phyloP scores from a whole-genome alignment of 2,329 filamentous ascomycete genomes.

The Nothophoma quercina region DNA sequence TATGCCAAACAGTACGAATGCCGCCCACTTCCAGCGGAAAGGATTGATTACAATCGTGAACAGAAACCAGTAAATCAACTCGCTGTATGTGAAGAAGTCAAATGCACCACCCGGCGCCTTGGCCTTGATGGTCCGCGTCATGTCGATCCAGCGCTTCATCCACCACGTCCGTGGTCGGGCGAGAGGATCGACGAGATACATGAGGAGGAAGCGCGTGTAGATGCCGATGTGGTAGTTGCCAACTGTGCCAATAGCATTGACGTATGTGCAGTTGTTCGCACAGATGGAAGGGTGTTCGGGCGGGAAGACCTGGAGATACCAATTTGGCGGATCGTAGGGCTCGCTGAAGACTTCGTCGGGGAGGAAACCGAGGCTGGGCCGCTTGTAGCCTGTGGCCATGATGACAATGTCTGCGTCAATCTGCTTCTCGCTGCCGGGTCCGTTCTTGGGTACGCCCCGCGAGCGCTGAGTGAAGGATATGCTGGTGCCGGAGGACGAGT shows the following conservation, averaged over 20 bases:
- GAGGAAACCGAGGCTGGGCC: slow-evolving; percentile 76
- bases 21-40: slow-evolving; percentile 88
- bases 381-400: slow-evolving; percentile 82
- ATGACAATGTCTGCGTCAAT: slow-evolving; percentile 79
- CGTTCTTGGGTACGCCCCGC: slow-evolving; percentile 77
- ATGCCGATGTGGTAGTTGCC: slow-evolving; percentile 92
- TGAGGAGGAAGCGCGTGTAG: slow-evolving; percentile 83
- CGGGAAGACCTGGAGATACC: slow-evolving; percentile 89
- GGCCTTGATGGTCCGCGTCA: slow-evolving; percentile 75
- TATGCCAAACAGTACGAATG: slow-evolving; percentile 82
- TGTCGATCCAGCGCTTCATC: slow-evolving; percentile 89
- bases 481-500: slow-evolving; percentile 69
- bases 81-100: slow-evolving; percentile 88
- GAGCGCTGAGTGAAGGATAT: slow-evolving; percentile 75
- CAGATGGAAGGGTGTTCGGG: slow-evolving; percentile 75
- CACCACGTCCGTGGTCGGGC: slow-evolving; percentile 73
- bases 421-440: slow-evolving; percentile 71
- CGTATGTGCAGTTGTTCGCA: slow-evolving; percentile 84
- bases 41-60: slow-evolving; percentile 83
- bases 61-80: slow-evolving; percentile 84
- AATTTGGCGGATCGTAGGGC: slow-evolving; percentile 80
- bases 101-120: slow-evolving; percentile 74
- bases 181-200: slow-evolving; percentile 83
- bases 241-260: slow-evolving; percentile 80
- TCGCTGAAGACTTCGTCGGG: slow-evolving; percentile 75